Conservation (phyloP, 2,329 filamentous ascomycete species). For the Ophiostoma perfectum region DNA sequence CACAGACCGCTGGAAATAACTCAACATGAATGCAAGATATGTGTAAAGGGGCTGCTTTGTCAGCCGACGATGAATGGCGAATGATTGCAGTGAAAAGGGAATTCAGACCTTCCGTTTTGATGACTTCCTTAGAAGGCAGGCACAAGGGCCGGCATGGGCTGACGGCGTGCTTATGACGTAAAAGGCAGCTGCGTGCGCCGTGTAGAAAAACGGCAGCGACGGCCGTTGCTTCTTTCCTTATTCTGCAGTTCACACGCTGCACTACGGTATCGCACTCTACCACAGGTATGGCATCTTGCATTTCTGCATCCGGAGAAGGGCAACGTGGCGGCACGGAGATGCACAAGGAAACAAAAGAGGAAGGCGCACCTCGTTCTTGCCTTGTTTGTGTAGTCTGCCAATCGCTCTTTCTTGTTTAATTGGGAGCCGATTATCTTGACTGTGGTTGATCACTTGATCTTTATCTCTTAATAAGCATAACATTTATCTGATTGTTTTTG, state of each 20-base stretch:
- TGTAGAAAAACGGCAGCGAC: neutral
- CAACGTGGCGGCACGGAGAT: neutral
- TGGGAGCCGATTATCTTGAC: too few relatives aligned
- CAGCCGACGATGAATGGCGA: neutral
- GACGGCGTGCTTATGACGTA: constrained; percentile 13
- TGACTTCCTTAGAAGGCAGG: constrained; percentile 2
- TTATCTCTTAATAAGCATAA: neutral
- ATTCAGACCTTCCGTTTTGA: constrained; percentile 12
- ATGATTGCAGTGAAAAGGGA: too few relatives aligned
- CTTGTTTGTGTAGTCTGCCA: neutral
- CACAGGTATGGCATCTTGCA: neutral
- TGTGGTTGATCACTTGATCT: neutral
- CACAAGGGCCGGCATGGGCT: neutral
- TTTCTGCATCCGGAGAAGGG: constrained; percentile 8
- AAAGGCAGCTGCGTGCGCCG: constrained; percentile 7
- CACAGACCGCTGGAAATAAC: neutral
- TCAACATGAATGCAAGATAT: too few relatives aligned
- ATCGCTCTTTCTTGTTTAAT: neutral
- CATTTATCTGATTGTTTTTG: neutral
- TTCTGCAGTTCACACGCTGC: neutral
- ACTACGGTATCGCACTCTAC: neutral
- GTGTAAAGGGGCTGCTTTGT: neutral
- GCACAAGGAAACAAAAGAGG: constrained; percentile 1
- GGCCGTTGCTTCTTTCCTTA: constrained; percentile 1
- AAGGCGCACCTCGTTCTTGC: constrained; percentile 1